Evolutionary conservation across 192 early-diverging fungal species (phyloP).

Genomic region (Phlyctochytrium arcticum): DNA sequence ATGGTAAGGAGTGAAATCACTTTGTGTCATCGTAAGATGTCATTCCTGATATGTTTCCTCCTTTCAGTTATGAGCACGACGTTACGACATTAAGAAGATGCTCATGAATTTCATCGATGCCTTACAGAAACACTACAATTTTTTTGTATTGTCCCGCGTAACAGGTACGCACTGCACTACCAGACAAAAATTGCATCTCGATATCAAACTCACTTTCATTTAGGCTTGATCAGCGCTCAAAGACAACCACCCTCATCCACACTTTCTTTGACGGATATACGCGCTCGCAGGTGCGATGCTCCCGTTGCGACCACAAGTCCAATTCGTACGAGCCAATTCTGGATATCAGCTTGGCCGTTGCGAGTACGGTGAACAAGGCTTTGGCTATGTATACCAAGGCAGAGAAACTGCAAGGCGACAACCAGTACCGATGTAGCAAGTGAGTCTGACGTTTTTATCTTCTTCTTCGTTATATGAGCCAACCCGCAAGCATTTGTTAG

Average conservation of each 20-base stretch:
- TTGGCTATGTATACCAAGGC: neutral
- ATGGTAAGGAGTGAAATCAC: too few relatives aligned
- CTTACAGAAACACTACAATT: neutral
- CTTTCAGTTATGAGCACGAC: neutral
- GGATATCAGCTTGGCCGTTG: neutral
- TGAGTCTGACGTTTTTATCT: neutral
- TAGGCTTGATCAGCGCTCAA: neutral
- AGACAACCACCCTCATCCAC: neutral
- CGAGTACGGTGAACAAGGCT: neutral
- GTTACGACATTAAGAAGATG: neutral
- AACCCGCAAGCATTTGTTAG: too few relatives aligned
- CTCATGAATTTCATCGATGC: neutral
- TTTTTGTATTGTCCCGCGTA: neutral
- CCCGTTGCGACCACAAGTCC: neutral
- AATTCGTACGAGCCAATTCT: neutral
- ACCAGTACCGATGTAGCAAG: neutral
- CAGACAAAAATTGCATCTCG: too few relatives aligned
- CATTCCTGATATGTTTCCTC: neutral
- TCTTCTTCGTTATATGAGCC: neutral
- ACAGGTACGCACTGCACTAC: too few relatives aligned
- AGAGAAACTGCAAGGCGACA: neutral
- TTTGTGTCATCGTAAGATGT: too few relatives aligned
- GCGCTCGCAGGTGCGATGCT: neutral
- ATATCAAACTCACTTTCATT: too few relatives aligned
- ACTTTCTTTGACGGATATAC: neutral